Evolutionary conservation across 1,284 basidiomycete species (phyloP).

Genomic region (Trichosporon inkin): DNA sequence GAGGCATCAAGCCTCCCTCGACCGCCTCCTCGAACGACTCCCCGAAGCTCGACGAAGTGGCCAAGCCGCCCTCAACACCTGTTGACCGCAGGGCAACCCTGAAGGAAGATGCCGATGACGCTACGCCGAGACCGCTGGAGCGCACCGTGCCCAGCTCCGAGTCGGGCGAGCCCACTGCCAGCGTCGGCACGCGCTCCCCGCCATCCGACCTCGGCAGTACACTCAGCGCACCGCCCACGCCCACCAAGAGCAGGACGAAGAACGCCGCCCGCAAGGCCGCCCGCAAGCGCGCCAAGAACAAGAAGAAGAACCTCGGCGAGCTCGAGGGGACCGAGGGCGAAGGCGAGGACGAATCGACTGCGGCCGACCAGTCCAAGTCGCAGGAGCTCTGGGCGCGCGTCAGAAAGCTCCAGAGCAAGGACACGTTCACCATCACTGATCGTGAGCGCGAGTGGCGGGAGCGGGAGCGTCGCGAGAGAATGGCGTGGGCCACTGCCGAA

Average conservation of each 20-base stretch:
- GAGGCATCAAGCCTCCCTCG: no score
- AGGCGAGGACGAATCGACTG: not conserved
- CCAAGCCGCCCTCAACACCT: no score
- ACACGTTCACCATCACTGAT: not conserved
- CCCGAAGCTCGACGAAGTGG: no score
- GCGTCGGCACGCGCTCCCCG: not conserved
- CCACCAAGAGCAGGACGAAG: not conserved
- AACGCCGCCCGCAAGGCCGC: not conserved
- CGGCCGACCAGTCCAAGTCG: not conserved
- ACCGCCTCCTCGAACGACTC: no score
- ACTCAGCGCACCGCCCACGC: not conserved
- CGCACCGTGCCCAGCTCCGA: not conserved
- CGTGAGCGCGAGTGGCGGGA: not conserved
- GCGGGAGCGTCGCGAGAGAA: not conserved
- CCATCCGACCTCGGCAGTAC: not conserved
- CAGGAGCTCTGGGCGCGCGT: conserved; percentile 3
- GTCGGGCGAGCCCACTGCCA: not conserved
- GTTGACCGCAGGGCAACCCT: no score
- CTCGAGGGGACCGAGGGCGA: conserved; percentile 3
- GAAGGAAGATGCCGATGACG: not conserved
- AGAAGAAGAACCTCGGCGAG: conserved; percentile 6
- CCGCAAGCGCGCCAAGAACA: conserved; percentile 6
- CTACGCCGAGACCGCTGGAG: not conserved
- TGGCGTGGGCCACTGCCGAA: not conserved
- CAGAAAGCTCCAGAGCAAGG: conserved; percentile 1